Conservation (phyloP, 176 grass and related monocot genomes). For the Coix lacrymajobi region DNA sequence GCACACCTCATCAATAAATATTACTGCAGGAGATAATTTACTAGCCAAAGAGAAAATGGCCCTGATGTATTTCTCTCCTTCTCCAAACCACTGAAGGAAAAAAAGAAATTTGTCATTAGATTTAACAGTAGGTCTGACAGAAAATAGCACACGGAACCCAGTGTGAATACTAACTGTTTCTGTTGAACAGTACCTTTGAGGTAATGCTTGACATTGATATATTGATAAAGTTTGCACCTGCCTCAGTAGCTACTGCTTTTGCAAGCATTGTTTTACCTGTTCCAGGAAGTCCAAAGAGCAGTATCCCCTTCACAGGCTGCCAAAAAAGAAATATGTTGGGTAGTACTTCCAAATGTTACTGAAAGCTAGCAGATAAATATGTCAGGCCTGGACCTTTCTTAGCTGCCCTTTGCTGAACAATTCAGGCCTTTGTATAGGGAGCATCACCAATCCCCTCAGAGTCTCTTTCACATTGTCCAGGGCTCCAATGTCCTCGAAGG, state of each 20-base stretch:
- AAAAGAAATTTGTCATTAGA: background rate
- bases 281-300: constrained; percentile 87
- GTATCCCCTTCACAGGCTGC: constrained; percentile 79
- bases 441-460: constrained; percentile 65
- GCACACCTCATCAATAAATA: constrained; percentile 79
- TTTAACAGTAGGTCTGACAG: background rate
- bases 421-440: constrained; percentile 78
- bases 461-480: constrained; percentile 64
- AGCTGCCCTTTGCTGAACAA: constrained; percentile 61
- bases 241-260: constrained; percentile 81
- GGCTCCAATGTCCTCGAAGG: constrained; percentile 73
- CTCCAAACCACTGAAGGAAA: constrained; percentile 65
- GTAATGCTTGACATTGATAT: constrained; percentile 81
- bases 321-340: constrained; percentile 23
- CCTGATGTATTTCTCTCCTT: constrained; percentile 83
- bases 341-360: background rate
- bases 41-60: constrained; percentile 82
- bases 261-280: constrained; percentile 95
- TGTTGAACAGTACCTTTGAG: constrained; percentile 49
- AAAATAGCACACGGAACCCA: no score
- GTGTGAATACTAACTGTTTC: no score
- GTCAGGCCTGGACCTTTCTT: constrained; percentile 56
- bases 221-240: constrained; percentile 81
- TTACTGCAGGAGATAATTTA: constrained; percentile 70
- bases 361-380: background rate